phyloP scores from a whole-genome alignment of 1,284 basidiomycete genomes.

The Sphaerobolus stellatus region DNA sequence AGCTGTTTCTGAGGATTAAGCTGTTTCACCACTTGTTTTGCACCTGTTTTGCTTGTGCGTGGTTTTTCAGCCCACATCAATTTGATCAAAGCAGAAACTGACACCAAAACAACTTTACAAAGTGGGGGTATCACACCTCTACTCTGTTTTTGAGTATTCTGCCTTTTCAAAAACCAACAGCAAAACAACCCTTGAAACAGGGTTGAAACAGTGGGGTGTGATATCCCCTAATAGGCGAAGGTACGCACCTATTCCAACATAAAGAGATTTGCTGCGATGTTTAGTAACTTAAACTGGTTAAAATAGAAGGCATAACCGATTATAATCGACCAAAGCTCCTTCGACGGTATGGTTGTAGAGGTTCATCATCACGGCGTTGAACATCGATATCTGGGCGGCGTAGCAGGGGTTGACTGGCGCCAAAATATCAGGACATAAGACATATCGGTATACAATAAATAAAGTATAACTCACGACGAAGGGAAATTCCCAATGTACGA shows the following conservation, averaged over 20 bases:
- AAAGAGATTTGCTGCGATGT: constrained; percentile 76
- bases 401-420: constrained; percentile 65
- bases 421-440: constrained; percentile 1
- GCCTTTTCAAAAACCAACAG: too few species aligned
- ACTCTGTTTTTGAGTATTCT: too few species aligned
- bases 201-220: too few species aligned
- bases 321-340: constrained; percentile 57
- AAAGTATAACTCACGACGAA: constrained; percentile 53
- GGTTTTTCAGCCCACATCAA: too few species aligned
- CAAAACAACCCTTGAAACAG: too few species aligned
- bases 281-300: constrained; percentile 34
- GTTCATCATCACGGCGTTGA: constrained; percentile 83
- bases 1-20: too few species aligned
- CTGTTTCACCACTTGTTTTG: too few species aligned
- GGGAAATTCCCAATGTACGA: constrained; percentile 85
- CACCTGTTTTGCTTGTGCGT: too few species aligned
- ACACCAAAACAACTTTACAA: too few species aligned
- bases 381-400: constrained; percentile 75
- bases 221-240: too few species aligned
- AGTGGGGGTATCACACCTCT: too few species aligned
- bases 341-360: constrained; percentile 89
- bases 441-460: constrained; percentile 5
- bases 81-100: too few species aligned
- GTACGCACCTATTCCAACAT: constrained; percentile 75
- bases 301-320: constrained; percentile 10